Percentiles rank a stretch among this genome's conserved stretches.
Evolutionary conservation across 2,329 filamentous ascomycete genomes (phyloP).

Genomic region (Zelopaecilomyces penicillatus): DNA sequence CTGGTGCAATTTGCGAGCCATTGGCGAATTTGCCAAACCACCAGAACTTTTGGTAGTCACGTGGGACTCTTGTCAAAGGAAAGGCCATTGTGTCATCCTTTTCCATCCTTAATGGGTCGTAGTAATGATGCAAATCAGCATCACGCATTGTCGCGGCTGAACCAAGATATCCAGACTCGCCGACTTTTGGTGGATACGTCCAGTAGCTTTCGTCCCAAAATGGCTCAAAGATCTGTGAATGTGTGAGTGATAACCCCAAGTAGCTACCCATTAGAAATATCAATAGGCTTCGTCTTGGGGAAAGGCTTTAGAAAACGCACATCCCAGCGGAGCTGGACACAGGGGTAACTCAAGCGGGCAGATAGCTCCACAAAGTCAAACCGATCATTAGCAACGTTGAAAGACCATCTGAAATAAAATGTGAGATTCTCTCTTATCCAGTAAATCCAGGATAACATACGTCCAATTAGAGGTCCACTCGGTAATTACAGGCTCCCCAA

Average conservation of each 20-base stretch:
- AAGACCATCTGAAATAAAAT: constrained; percentile 21
- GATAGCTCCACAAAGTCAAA: constrained; percentile 24
- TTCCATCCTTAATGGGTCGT: constrained; percentile 26
- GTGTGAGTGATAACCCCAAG: neutral
- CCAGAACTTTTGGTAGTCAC: constrained; percentile 27
- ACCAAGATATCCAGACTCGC: constrained; percentile 33
- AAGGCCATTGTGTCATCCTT: constrained; percentile 31
- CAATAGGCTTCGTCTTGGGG: neutral
- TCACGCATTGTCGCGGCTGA: constrained; percentile 32
- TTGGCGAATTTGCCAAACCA: constrained; percentile 36
- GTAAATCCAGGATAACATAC: constrained; percentile 9
- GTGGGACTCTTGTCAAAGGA: constrained; percentile 25
- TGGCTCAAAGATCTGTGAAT: constrained; percentile 27
- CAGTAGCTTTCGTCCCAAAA: constrained; percentile 31
- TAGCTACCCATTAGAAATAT: neutral
- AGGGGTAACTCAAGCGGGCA: constrained; percentile 22
- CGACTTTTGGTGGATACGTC: constrained; percentile 32
- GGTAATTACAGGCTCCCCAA: constrained; percentile 18
- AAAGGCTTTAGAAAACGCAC: constrained; percentile 14
- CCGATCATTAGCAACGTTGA: constrained; percentile 18
- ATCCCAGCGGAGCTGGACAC: constrained; percentile 28
- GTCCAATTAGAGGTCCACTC: constrained; percentile 17
- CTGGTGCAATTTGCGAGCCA: constrained; percentile 30
- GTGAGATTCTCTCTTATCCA: neutral
- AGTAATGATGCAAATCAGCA: constrained; percentile 23